phyloP scores from a whole-genome alignment of 2,329 filamentous ascomycete species.

The Lojkania enalia region DNA sequence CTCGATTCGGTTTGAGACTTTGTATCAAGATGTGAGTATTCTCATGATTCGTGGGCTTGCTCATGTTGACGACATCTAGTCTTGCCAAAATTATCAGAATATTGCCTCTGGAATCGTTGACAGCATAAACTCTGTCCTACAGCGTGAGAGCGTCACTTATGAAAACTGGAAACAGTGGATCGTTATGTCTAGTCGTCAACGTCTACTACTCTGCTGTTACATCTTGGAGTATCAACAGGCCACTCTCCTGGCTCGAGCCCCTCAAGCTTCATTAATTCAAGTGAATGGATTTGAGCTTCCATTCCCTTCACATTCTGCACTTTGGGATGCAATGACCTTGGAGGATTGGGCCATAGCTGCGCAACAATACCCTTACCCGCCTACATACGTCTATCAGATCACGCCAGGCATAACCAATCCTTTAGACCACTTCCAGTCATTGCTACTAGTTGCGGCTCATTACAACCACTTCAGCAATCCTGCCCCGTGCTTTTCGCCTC shows the following conservation, averaged over 20 bases:
- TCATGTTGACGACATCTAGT: slow-evolving; percentile 22
- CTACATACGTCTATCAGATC: slow-evolving; percentile 31
- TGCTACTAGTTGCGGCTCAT: slow-evolving; percentile 41
- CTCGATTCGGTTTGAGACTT: slow-evolving; percentile 43
- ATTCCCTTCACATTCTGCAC: slow-evolving; percentile 36
- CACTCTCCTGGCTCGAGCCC: slow-evolving; percentile 31
- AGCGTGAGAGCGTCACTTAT: slow-evolving; percentile 24
- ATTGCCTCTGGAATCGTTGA: slow-evolving; percentile 22
- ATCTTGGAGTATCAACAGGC: slow-evolving; percentile 48
- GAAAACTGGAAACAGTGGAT: slow-evolving; percentile 42
- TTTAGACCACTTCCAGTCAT: slow-evolving; percentile 43
- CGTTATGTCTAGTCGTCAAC: slow-evolving; percentile 34
- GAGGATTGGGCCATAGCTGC: slow-evolving; percentile 27
- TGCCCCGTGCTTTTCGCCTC: slow-evolving; percentile 17
- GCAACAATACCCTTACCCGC: slow-evolving; percentile 24
- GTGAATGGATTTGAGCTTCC: slow-evolving; percentile 40
- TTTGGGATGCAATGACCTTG: slow-evolving; percentile 43
- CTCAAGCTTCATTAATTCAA: slow-evolving; percentile 21
- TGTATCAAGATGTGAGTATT: slow-evolving; percentile 40
- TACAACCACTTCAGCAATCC: slow-evolving; percentile 29
- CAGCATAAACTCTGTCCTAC: slow-evolving; percentile 17
- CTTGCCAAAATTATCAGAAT: slow-evolving; percentile 23
- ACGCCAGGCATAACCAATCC: slow-evolving; percentile 12
- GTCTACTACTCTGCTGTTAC: slow-evolving; percentile 48
- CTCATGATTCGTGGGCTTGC: neutral